Conservation (phyloP, 805 yeast genomes). For the Candida chauliodis region DNA sequence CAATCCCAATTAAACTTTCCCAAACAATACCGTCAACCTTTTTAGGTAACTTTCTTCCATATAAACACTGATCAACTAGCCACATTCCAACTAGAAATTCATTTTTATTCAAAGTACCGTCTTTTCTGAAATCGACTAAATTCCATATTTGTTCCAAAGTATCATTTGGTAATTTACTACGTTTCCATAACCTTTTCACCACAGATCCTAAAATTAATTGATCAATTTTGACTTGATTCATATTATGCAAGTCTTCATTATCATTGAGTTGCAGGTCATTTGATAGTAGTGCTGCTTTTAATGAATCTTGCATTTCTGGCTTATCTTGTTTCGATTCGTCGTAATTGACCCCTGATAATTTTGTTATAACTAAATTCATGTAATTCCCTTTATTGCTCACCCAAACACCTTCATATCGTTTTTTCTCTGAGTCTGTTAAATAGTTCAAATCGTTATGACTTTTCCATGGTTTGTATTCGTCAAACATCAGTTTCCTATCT, state of each 20-base stretch:
- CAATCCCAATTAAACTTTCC: conserved; percentile 65
- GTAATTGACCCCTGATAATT: conserved; percentile 26
- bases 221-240: conserved; percentile 22
- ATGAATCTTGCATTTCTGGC: conserved; percentile 18
- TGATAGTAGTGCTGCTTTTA: conserved; percentile 35
- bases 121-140: conserved; percentile 61
- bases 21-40: conserved; percentile 66
- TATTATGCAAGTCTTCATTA: conserved; percentile 29
- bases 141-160: conserved; percentile 61
- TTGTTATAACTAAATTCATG: conserved; percentile 35
- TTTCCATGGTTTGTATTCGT: conserved; percentile 94
- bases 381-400: conserved; percentile 77
- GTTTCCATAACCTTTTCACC: conserved; percentile 74
- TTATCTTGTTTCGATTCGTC: neutral
- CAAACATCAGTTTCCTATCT: conserved; percentile 48
- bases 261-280: conserved; percentile 15
- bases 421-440: conserved; percentile 63
- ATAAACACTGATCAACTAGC: conserved; percentile 93
- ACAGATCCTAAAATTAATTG: conserved; percentile 54
- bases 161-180: conserved; percentile 69
- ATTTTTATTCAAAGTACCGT: conserved; percentile 72
- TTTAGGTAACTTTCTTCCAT: conserved; percentile 86
- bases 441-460: conserved; percentile 59
- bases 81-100: conserved; percentile 97
- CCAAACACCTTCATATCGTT: conserved; percentile 93